Percentiles rank a stretch among this genome's conserved stretches.
Evolutionary conservation across 768 basidiomycete species (phyloP).

Genomic region (Omphalotus guepiniiformis): DNA sequence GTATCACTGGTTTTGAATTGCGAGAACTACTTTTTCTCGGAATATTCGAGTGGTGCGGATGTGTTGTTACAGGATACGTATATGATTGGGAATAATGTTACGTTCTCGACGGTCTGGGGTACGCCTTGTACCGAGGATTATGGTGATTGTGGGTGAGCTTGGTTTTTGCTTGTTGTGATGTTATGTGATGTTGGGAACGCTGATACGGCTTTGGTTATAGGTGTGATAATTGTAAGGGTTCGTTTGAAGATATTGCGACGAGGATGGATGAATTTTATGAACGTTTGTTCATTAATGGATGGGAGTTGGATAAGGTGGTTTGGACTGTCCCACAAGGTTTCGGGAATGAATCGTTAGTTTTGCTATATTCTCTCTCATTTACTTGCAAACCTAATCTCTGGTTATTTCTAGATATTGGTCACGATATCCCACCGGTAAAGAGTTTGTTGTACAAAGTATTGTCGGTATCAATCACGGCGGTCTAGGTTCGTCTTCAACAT

Average conservation of each 20-base stretch:
- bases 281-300: conserved; percentile 57
- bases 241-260: conserved; percentile 64
- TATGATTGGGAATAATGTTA: conserved; percentile 57
- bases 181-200: background rate
- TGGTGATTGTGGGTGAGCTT: conserved; percentile 68
- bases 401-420: conserved; percentile 1
- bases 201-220: conserved; percentile 16
- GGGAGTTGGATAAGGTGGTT: conserved; percentile 63
- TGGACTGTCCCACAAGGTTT: conserved; percentile 85
- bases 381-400: background rate
- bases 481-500: conserved; percentile 33
- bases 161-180: background rate
- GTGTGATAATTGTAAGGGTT: conserved; percentile 61
- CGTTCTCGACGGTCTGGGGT: conserved; percentile 55
- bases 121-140: conserved; percentile 61
- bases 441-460: conserved; percentile 63
- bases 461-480: conserved; percentile 71
- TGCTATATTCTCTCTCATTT: background rate
- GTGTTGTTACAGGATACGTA: conserved; percentile 70
- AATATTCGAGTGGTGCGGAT: conserved; percentile 61
- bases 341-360: conserved; percentile 48
- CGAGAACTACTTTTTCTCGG: conserved; percentile 59
- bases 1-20: conserved; percentile 63
- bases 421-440: conserved; percentile 60
- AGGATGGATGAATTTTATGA: conserved; percentile 64